Evolutionary conservation across 768 basidiomycete species (phyloP).

Genomic region (Trametes cinnabarina): DNA sequence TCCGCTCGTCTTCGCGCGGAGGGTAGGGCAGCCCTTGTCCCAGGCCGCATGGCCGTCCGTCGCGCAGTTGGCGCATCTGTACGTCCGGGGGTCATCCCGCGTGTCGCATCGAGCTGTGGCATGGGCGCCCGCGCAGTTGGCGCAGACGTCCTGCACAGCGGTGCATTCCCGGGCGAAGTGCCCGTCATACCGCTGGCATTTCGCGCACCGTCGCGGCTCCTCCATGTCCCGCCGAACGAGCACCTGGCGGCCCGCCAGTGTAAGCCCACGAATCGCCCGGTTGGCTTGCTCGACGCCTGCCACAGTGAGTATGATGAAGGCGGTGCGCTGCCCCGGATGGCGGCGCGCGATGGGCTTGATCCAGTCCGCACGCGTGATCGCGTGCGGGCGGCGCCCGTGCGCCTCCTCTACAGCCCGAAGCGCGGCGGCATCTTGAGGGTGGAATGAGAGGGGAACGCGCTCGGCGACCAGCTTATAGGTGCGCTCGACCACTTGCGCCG

Average conservation of each 20-base stretch:
- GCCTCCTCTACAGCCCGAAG: background rate
- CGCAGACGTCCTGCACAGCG: slow-evolving; percentile 14
- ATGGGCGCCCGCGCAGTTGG: slow-evolving; percentile 23
- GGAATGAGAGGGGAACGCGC: background rate
- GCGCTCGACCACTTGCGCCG: background rate
- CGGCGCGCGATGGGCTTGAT: slow-evolving; percentile 27
- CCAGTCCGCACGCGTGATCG: slow-evolving; percentile 19
- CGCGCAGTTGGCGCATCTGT: slow-evolving; percentile 30
- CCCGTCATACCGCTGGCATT: slow-evolving; percentile 25
- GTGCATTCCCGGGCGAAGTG: slow-evolving; percentile 21
- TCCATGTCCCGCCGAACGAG: slow-evolving; percentile 16
- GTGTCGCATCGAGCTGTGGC: slow-evolving; percentile 20
- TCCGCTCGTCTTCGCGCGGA: background rate
- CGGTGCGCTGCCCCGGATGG: slow-evolving; percentile 17
- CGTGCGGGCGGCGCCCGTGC: background rate
- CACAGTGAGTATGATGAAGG: slow-evolving; percentile 28
- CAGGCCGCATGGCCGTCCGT: slow-evolving; percentile 29
- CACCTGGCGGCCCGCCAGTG: slow-evolving; percentile 16
- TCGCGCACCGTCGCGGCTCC: slow-evolving; percentile 28
- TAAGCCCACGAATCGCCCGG: slow-evolving; percentile 23
- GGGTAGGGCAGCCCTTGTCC: slow-evolving; percentile 24
- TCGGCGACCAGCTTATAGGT: slow-evolving; percentile 5
- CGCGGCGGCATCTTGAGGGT: background rate
- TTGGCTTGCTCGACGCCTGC: slow-evolving; percentile 24
- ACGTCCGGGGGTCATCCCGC: background rate